These are phyloP conservation scores for Effrenium voratum DNA, from an alignment of 73 alveolate species.

Conservation along the genomic window DNA sequence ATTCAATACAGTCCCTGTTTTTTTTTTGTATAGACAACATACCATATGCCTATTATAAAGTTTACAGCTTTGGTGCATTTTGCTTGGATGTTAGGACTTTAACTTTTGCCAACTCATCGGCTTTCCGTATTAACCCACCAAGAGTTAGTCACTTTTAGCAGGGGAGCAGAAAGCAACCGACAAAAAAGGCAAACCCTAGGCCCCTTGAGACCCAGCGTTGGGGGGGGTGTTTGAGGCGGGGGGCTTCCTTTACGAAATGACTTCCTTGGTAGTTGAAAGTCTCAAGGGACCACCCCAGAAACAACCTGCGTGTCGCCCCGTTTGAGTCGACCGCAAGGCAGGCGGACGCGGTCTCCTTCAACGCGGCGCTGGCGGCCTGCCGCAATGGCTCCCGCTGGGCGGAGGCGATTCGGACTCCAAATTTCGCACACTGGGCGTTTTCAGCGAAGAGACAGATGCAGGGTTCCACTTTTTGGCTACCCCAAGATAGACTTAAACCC, in stretches of 20 bases:
- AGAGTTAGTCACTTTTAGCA: no score
- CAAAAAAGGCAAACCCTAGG: no score
- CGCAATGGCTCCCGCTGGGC: slow-evolving; percentile 37
- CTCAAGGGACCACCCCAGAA: not conserved
- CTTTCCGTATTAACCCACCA: no score
- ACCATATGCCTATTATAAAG: no score
- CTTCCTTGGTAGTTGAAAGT: not conserved
- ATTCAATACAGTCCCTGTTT: no score
- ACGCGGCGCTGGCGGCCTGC: slow-evolving; percentile 45
- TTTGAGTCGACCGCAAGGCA: not conserved
- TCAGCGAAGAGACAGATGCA: not conserved
- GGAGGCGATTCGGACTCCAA: not conserved
- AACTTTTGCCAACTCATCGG: no score
- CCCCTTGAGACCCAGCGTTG: not conserved
- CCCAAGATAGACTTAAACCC: not conserved
- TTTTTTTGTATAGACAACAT: no score
- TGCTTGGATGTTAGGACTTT: no score
- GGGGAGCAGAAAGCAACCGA: no score
- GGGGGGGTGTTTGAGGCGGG: not conserved
- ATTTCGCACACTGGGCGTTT: not conserved
- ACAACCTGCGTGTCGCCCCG: not conserved
- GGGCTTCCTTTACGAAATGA: not conserved
- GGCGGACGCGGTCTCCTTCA: not conserved
- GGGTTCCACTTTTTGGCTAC: not conserved
- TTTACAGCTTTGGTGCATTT: no score